Base-by-base conservation (phyloP, 2,329 filamentous ascomycete species). In the Penicillium sp. region DNA sequence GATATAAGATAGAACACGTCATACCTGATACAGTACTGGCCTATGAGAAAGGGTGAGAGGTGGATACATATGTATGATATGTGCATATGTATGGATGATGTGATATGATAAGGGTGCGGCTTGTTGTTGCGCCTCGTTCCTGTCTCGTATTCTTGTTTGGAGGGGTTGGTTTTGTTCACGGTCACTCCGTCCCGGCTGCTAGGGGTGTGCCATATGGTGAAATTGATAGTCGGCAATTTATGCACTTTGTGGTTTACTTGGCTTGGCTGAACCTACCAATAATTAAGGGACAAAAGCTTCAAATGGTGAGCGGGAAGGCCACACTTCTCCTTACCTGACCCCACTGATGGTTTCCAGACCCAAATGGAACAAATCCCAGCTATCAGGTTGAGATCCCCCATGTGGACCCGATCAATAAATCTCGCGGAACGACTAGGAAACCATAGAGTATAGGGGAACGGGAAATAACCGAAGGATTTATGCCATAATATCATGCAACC, bases 1-100 rank as follows among this genome's bases (percentile, higher is more conserved):
- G 1, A 21, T 27, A 23, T 6, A 29, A 21, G 38, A 50, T 55
- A 50, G 56, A 35, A 58, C 56, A 58, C 51, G 56, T 58, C 56
- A 55, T 55, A n/a, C 51, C 38, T 25, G n/a, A 46, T 41, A 25
- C 25, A 45, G 17, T 6, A 25, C 15, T 9, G 51, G 46, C 51
- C 51, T 58, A 55, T 55, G 45, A 58, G 38, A 50, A 43, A 57
- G 2, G 23, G 42, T 49, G 13, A 38, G 37, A 48, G 42, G 37
- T 49, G 38, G 21, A 45, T 43, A 37, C 25, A 19, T n/a, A n/a
- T n/a, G n/a, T n/a, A n/a, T n/a, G n/a, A n/a, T n/a, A n/a, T n/a
- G n/a, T n/a, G n/a, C n/a, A 47, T 33, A 33, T 31, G 29, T 25
- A 25, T 25, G 25, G 4, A 25, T 35, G 29, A 47, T 33, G 15